Base-by-base conservation (phyloP, 192 early-diverging fungal genomes). In the Paraglomus brasilianum region DNA sequence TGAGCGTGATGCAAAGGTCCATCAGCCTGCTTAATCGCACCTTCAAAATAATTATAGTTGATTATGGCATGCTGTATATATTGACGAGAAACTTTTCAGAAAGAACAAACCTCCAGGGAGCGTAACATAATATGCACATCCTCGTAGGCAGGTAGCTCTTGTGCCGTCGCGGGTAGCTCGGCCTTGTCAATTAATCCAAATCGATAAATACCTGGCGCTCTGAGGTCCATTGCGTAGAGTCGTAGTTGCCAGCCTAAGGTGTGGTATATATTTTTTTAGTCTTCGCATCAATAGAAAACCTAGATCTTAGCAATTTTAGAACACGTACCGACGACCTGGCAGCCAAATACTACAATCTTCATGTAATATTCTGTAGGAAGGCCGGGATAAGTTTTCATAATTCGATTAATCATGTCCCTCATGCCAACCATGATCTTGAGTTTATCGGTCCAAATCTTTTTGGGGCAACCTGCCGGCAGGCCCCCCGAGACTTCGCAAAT, bases 281-380 rank as follows among this genome's bases (percentile, higher is more conserved):
- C 36, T 10, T 44, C 11, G 30, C 30, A 44, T 55, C 39, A 24
- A 5, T 52, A 21, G 47, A 41, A 63, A 47, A 46, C 39, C 22
- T 63, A 45, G 44, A 15, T 36, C 4, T 62, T 62, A 3, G 15
- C 15, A 10, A 8, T 47, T 8, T 10, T 10, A 21, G 41, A 42
- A 70, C 15, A 41, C 14, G 45, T 53, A 58, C 51, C 43, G 8
- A 70, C 50, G 21, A 70, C 53, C 40, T 70, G 19, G 15, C n/a
- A 70, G 4, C 68, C 68, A 38, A 70, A 70, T 58, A 70, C 42
- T 11, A 70, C 9, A 15, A 70, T 46, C 58, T 70, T 63, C 43
- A 63, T 63, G 36, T 63, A 63, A 46, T 63, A 42, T 14, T 44
- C 17, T 11, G 61, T 1, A 47, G 8, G 8, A 38, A 63, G 21